Conservation (phyloP, 768 basidiomycete genomes). For the Phylloporus sp. region DNA sequence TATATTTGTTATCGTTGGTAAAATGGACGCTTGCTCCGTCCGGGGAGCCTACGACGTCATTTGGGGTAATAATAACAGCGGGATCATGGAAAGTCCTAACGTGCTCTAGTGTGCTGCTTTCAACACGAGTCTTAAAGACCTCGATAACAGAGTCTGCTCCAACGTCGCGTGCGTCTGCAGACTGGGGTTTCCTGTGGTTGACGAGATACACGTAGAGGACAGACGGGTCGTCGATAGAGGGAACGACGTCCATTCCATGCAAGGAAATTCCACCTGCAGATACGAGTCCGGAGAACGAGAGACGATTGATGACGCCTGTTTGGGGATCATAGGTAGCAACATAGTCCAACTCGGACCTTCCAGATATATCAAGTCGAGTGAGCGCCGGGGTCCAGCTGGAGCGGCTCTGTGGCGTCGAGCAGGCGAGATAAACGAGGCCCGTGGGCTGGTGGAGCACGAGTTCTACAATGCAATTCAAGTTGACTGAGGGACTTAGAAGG, state of each 20-base stretch:
- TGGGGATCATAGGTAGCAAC: slow-evolving; percentile 55
- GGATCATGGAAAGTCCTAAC: slow-evolving; percentile 54
- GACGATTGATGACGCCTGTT: slow-evolving; percentile 41
- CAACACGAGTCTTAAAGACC: slow-evolving; percentile 53
- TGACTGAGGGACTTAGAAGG: background rate
- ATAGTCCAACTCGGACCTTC: slow-evolving; percentile 44
- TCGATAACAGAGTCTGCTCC: slow-evolving; percentile 75
- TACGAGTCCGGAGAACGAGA: slow-evolving; percentile 38
- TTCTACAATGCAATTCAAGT: slow-evolving; percentile 33
- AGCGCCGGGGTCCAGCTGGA: slow-evolving; percentile 49
- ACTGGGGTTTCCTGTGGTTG: slow-evolving; percentile 58
- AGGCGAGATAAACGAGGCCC: slow-evolving; percentile 59
- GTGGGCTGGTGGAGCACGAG: slow-evolving; percentile 52
- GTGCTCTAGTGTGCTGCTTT: slow-evolving; percentile 43
- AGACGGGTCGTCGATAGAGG: slow-evolving; percentile 42
- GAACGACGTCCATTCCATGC: slow-evolving; percentile 68
- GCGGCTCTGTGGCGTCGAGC: slow-evolving; percentile 48
- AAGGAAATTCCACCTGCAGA: slow-evolving; percentile 42
- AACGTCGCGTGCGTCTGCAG: slow-evolving; percentile 33
- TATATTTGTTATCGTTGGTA: slow-evolving; percentile 60
- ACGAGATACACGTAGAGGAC: slow-evolving; percentile 63
- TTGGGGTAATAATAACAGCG: slow-evolving; percentile 53
- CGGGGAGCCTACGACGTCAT: slow-evolving; percentile 62
- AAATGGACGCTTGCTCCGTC: slow-evolving; percentile 65
- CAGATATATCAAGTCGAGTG: slow-evolving; percentile 31